Evolutionary conservation across 2,329 filamentous ascomycete species (phyloP), one percentile per base, ranked within the genome.

Genomic region (Lecanicillium sp.): DNA sequence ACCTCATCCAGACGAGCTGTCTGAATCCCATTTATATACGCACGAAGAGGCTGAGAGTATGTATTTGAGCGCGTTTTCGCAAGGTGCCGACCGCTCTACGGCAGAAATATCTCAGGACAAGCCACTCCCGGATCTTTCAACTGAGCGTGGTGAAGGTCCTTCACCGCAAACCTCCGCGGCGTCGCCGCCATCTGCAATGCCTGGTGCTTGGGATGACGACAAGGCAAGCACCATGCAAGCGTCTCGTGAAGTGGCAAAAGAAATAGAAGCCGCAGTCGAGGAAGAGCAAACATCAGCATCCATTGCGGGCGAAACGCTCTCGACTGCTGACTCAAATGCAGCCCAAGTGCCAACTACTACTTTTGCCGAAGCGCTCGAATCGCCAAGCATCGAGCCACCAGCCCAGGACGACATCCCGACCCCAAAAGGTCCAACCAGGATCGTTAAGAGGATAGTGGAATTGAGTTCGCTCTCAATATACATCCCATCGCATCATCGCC

Each of bases 31-130:
- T 29, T 53, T 88, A 2, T 90, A 84, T 52, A 87, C 77, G 27
- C 84, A 87, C 42, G 83, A 87, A 44, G 84, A 90, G 45, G 85
- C 84, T 0, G 80, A 87, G 53, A 92, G 87, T 56, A 85, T 94
- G 80, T 94, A 92, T 50, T 81, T 88, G 79, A 90, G 79, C 45
- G 79, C 79, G 2, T 74, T 82, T 37, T 81, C 78, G 3, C 61
- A 72, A 18, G 56, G 60, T 2, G 56, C 55, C 3, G 55, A 60
- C 9, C 52, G 39, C 2, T 39, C 41, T 6, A 31, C 11, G 11
- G 22, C 22, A 25, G 22, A 25, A 7, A 36, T 42, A 12, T 30
- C 31, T 20, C 29, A 33, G 17, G 49, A 45, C 13, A 43, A 43
- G 10, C 22, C 22, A 33, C 36, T 8, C 47, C 20, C 17, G 18